phyloP scores from a whole-genome alignment of 768 basidiomycete genomes.

The Galerina sulciceps region DNA sequence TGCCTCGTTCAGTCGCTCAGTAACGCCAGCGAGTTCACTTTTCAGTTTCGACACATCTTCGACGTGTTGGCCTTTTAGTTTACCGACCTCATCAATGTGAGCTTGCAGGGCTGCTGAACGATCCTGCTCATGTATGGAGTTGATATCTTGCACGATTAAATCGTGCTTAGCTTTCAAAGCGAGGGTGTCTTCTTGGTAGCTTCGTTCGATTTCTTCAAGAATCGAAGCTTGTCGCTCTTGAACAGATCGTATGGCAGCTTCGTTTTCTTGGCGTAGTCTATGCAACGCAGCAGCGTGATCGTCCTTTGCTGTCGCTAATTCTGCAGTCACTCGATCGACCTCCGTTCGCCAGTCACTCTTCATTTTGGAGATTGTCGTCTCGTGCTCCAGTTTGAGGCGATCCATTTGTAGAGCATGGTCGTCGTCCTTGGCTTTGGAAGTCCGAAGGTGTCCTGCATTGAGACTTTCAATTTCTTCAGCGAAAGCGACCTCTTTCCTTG shows the following conservation, averaged over 20 bases:
- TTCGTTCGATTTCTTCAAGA: slow-evolving; percentile 57
- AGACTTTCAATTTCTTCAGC: slow-evolving; percentile 67
- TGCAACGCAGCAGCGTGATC: slow-evolving; percentile 37
- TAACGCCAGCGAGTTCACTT: slow-evolving; percentile 39
- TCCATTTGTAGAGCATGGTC: slow-evolving; percentile 65
- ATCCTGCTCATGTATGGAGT: slow-evolving; percentile 30
- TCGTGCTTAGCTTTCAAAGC: slow-evolving; percentile 54
- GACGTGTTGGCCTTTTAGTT: slow-evolving; percentile 53
- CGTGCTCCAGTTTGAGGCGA: slow-evolving; percentile 63
- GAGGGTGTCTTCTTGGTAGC: slow-evolving; percentile 59
- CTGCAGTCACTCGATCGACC: slow-evolving; percentile 48
- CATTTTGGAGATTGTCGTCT: slow-evolving; percentile 51
- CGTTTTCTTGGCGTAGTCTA: slow-evolving; percentile 50
- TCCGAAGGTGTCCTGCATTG: slow-evolving; percentile 63
- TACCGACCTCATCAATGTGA: slow-evolving; percentile 44
- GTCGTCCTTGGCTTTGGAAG: slow-evolving; percentile 58
- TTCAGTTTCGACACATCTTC: slow-evolving; percentile 45
- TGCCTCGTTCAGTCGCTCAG: slow-evolving; percentile 37
- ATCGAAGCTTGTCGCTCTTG: slow-evolving; percentile 60
- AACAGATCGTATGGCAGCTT: slow-evolving; percentile 47
- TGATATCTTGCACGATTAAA: slow-evolving; percentile 35
- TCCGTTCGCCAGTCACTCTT: slow-evolving; percentile 59
- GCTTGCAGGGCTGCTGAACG: slow-evolving; percentile 33
- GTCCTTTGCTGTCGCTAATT: slow-evolving; percentile 49
- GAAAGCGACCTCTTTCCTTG: slow-evolving; percentile 68